Conservation (phyloP, 2,329 filamentous ascomycete genomes). For the Samsoniella hepiali region DNA sequence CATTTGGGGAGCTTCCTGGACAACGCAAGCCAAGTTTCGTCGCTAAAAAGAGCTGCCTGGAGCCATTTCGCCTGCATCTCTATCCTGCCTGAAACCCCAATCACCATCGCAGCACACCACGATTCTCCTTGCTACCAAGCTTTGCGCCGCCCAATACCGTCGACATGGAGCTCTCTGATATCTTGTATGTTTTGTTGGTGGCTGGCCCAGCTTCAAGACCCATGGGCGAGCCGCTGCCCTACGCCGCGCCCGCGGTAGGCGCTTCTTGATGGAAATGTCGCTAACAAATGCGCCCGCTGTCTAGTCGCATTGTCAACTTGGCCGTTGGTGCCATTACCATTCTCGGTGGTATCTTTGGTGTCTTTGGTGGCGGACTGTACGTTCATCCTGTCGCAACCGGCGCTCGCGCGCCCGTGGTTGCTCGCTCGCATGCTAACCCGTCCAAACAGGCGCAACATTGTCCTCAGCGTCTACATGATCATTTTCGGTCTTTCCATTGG, state of each 20-base stretch:
- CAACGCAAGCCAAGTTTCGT: constrained; percentile 3
- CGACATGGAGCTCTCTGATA: constrained; percentile 81
- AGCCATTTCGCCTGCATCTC: background rate
- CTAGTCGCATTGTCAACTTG: constrained; percentile 91
- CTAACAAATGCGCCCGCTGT: constrained; percentile 33
- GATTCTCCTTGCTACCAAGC: background rate
- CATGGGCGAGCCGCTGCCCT: background rate
- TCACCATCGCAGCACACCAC: background rate
- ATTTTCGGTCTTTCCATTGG: constrained; percentile 80
- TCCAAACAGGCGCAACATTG: constrained; percentile 47
- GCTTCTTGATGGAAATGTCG: constrained; percentile 17
- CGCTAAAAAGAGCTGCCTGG: constrained; percentile 12
- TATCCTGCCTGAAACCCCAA: background rate
- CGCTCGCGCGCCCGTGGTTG: background rate
- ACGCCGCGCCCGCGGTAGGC: constrained; percentile 18
- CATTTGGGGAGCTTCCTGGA: background rate
- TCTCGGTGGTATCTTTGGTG: constrained; percentile 73
- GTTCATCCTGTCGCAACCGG: constrained; percentile 30
- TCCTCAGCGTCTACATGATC: constrained; percentile 84
- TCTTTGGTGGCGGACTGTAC: constrained; percentile 62
- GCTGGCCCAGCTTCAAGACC: background rate
- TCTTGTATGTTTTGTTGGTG: constrained; percentile 59
- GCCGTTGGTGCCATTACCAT: constrained; percentile 83
- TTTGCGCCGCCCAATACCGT: constrained; percentile 13
- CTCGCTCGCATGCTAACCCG: constrained; percentile 22